Percentiles rank a stretch among this genome's conserved stretches.
Conservation (phyloP, 208 protist species). For the Trypanosoma mega region DNA sequence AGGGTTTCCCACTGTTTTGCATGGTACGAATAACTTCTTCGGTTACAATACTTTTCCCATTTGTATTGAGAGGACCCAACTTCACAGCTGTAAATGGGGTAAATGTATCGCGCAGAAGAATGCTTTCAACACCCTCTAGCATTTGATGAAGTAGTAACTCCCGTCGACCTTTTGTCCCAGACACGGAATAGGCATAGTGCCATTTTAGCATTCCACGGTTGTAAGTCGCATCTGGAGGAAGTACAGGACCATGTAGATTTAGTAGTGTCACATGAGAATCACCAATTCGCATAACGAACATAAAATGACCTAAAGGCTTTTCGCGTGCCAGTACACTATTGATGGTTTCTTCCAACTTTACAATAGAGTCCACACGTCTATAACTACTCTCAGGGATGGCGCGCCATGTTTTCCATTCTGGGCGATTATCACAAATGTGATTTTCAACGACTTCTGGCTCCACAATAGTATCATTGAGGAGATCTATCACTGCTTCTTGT, state of each 20-base stretch:
- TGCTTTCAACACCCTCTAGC: slow-evolving; percentile 71
- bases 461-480: slow-evolving; percentile 33
- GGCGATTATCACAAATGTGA: slow-evolving; percentile 43
- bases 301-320: slow-evolving; percentile 69
- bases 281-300: slow-evolving; percentile 85
- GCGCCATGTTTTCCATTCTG: slow-evolving; percentile 76
- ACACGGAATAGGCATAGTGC: slow-evolving; percentile 79
- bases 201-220: slow-evolving; percentile 86
- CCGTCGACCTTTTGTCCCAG: slow-evolving; percentile 56
- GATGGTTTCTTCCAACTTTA: slow-evolving; percentile 76
- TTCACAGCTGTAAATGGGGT: slow-evolving; percentile 66
- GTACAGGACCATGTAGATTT: slow-evolving; percentile 66
- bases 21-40: slow-evolving; percentile 68
- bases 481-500: slow-evolving; percentile 68
- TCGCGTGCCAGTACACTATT: slow-evolving; percentile 54
- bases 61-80: slow-evolving; percentile 60
- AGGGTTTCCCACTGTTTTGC: slow-evolving; percentile 68
- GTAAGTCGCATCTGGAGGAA: slow-evolving; percentile 71
- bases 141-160: slow-evolving; percentile 81
- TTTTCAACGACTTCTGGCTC: slow-evolving; percentile 42
- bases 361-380: slow-evolving; percentile 54
- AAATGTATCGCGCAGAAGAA: slow-evolving; percentile 71
- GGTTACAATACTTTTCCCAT: slow-evolving; percentile 36
- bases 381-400: slow-evolving; percentile 65
- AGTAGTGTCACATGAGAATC: slow-evolving; percentile 81